Evolutionary conservation across 2,329 filamentous ascomycete genomes (phyloP).

Genomic region (Nigrograna mackinnonii): DNA sequence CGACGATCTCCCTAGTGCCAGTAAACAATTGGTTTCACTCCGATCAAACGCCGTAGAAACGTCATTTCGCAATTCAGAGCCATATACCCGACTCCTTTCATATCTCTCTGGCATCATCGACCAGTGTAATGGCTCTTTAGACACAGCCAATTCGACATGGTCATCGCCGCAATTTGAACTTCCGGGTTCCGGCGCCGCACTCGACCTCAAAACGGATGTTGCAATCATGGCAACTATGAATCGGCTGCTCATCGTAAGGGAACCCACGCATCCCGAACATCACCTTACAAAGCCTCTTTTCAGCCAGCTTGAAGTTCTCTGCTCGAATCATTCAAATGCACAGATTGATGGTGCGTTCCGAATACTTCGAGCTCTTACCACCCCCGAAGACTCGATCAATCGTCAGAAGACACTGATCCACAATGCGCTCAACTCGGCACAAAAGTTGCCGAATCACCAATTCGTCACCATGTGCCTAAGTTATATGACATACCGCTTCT

Average conservation of each 20-base stretch:
- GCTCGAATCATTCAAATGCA: constrained; percentile 69
- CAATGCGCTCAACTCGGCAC: constrained; percentile 70
- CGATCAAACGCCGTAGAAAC: constrained; percentile 39
- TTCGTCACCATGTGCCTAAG: constrained; percentile 82
- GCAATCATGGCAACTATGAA: constrained; percentile 53
- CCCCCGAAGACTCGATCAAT: constrained; percentile 68
- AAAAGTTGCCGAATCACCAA: constrained; percentile 72
- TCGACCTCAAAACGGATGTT: constrained; percentile 43
- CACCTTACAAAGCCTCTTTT: constrained; percentile 63
- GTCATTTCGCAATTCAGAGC: constrained; percentile 44
- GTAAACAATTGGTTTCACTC: constrained; percentile 23
- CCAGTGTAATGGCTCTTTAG: constrained; percentile 76
- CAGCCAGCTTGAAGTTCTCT: constrained; percentile 68
- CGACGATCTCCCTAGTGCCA: constrained; percentile 65
- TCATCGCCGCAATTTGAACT: constrained; percentile 64
- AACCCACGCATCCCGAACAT: constrained; percentile 48
- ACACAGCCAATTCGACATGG: constrained; percentile 70
- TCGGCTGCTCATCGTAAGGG: constrained; percentile 50
- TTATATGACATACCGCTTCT: constrained; percentile 83
- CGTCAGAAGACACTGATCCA: constrained; percentile 80
- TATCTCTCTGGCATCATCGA: constrained; percentile 78
- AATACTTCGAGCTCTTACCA: constrained; percentile 69
- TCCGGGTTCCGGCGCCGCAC: constrained; percentile 21
- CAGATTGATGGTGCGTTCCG: constrained; percentile 79
- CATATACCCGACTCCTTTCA: constrained; percentile 58